These are phyloP conservation scores for Plasmodium cynomolgi DNA, from an alignment of 169 alveolate species.

Conservation along the genomic window DNA sequence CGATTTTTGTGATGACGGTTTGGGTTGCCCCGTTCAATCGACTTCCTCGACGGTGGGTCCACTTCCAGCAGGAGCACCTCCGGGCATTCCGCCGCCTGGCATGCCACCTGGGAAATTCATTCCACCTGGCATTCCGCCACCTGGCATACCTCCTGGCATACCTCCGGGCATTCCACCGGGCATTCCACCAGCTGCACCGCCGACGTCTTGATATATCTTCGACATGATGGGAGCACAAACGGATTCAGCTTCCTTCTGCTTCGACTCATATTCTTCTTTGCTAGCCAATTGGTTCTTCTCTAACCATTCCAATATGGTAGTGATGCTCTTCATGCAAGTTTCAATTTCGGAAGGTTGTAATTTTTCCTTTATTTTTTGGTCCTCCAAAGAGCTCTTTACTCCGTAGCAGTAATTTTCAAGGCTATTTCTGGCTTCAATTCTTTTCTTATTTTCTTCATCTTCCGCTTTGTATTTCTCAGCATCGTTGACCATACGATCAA, in stretches of 20 bases:
- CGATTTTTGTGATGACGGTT: neutral
- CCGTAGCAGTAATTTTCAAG: slow-evolving; percentile 94
- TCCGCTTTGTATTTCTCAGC: slow-evolving; percentile 97
- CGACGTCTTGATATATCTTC: slow-evolving; percentile 93
- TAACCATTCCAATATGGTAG: slow-evolving; percentile 94
- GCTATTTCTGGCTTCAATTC: slow-evolving; percentile 95
- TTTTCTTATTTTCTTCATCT: slow-evolving; percentile 92
- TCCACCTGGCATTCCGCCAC: slow-evolving; percentile 94
- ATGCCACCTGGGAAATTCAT: slow-evolving; percentile 90
- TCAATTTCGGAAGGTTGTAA: slow-evolving; percentile 92
- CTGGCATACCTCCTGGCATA: slow-evolving; percentile 93
- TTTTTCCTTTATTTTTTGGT: slow-evolving; percentile 94
- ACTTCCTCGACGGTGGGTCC: slow-evolving; percentile 96
- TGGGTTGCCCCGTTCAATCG: slow-evolving; percentile 80
- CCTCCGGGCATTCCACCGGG: slow-evolving; percentile 94
- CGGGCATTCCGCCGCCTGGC: slow-evolving; percentile 85
- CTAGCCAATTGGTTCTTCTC: slow-evolving; percentile 95
- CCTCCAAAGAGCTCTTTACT: slow-evolving; percentile 93
- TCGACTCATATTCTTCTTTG: slow-evolving; percentile 93
- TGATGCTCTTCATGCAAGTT: slow-evolving; percentile 88
- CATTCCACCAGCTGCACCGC: slow-evolving; percentile 94
- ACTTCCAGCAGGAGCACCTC: slow-evolving; percentile 82
- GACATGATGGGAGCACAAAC: slow-evolving; percentile 95
- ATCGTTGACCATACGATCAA: slow-evolving; percentile 96
- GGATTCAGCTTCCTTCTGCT: slow-evolving; percentile 96